A percentile compares a stretch with the other conserved stretches of the same genome.
Conservation (phyloP, 192 early-diverging fungal species). For the Lunasporangiospora selenospora region DNA sequence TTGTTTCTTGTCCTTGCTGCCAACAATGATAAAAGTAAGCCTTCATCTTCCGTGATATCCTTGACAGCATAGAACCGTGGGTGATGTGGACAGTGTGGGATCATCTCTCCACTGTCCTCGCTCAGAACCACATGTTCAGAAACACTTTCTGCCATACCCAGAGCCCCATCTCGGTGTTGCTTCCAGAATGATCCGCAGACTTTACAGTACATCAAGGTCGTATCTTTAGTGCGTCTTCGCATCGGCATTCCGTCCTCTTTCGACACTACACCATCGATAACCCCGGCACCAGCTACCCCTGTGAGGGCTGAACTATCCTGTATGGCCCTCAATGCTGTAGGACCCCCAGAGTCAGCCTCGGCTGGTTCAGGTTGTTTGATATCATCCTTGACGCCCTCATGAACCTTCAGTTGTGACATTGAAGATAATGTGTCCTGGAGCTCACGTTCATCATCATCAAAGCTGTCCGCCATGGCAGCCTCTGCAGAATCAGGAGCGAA, state of each 20-base stretch:
- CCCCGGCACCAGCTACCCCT: too few species aligned
- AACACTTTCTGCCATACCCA: constrained; percentile 19
- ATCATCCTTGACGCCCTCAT: too few species aligned
- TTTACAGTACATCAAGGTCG: constrained; percentile 31
- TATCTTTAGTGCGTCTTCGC: constrained; percentile 18
- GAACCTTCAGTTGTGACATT: too few species aligned
- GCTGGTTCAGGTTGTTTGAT: too few species aligned
- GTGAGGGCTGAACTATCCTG: too few species aligned
- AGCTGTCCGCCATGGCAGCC: constrained; percentile 35
- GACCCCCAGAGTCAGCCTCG: too few species aligned
- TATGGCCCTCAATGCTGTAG: too few species aligned
- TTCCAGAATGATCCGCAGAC: constrained; percentile 39
- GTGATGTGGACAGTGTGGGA: constrained; percentile 39
- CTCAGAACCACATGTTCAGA: constrained; percentile 28
- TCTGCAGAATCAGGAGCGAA: too few species aligned
- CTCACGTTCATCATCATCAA: constrained; percentile 41
- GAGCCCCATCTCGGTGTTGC: constrained; percentile 18
- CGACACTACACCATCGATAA: constrained; percentile 30
- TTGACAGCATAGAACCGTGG: constrained; percentile 30
- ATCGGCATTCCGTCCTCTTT: constrained; percentile 1
- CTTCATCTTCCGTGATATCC: constrained; percentile 24
- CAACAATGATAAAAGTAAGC: constrained; percentile 16
- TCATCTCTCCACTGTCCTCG: constrained; percentile 35
- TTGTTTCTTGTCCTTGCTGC: constrained; percentile 34
- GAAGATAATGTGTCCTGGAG: constrained; percentile 37